Evolutionary conservation across 2,329 filamentous ascomycete species (phyloP), one percentile per base, ranked within the genome.

Genomic region (Trichoderma polysporum): DNA sequence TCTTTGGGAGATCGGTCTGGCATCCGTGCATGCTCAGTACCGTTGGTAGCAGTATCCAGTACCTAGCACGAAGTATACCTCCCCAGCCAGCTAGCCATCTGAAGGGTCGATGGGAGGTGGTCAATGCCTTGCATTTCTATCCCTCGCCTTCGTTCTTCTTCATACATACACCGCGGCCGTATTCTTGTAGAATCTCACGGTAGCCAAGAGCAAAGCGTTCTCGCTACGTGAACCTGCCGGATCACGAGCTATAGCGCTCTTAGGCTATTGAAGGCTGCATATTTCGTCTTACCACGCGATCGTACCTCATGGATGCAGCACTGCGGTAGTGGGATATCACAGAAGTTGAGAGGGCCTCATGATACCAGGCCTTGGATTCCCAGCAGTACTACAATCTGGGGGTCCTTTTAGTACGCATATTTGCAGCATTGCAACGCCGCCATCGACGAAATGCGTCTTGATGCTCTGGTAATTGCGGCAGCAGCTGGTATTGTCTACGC

Each of bases 361-460:
- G 58, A 67, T 22, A 29, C 31, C 25, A 29, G 22, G 25, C 33
- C 47, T 29, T 50, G 25, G 17, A 52, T 25, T 41, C 33, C 47
- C 41, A 45, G 59, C 52, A 62, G 29, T 45, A 37, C 41, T 29
- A 15, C 29, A 12, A 62, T 49, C 52, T 52, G 57, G 50, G 52
- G 41, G 53, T 41, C 33, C 41, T 62, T 50, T 41, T 37, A 41
- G 54, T n/a, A 29, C 29, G 47, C 33, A 17, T 56, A 19, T 19
- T 45, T 35, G 41, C 49, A 19, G 57, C 50, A 15, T 56, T 50
- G 39, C 60, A 47, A 60, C 61, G 37, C 50, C 37, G 54, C 25
- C 63, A 56, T 52, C 56, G 60, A 45, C 62, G 65, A 67, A 19
- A 71, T 71, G 70, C 67, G 66, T 57, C 47, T 37, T 52, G 47